Conservation (phyloP, 306 rosid genomes). For the Biancaea sappan region DNA sequence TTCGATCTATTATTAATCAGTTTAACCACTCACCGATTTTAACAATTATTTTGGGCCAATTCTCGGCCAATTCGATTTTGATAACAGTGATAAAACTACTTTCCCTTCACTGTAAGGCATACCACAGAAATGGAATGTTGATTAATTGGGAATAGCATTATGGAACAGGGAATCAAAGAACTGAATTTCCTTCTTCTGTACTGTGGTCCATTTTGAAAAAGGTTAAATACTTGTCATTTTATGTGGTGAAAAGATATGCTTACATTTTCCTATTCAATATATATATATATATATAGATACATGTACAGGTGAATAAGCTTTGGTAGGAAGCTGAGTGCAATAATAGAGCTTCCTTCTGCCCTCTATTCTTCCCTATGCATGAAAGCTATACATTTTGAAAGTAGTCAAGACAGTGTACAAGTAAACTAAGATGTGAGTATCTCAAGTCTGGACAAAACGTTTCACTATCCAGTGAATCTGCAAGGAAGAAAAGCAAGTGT, state of each 20-base stretch:
- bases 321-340: conserved; percentile 7
- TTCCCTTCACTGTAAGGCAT: background rate
- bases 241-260: background rate
- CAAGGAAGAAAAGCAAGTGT: conserved; percentile 13
- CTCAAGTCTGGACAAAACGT: conserved; percentile 44
- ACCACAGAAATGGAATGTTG: background rate
- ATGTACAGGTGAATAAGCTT: background rate
- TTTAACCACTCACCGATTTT: no score
- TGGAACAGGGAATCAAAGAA: no score
- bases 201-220: background rate
- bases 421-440: background rate
- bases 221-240: background rate
- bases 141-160: no score
- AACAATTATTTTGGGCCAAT: no score
- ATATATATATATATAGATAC: no score
- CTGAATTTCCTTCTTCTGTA: background rate
- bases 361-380: conserved; percentile 1
- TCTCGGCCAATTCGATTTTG: no score
- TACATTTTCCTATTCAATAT: background rate
- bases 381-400: background rate
- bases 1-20: no score
- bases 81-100: no score
- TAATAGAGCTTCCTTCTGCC: conserved; percentile 11
- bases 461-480: conserved; percentile 80
- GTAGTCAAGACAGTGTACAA: conserved; percentile 2